Evolutionary conservation across 352 stramenopile species (phyloP).

Genomic region (Phytophthora cajani): DNA sequence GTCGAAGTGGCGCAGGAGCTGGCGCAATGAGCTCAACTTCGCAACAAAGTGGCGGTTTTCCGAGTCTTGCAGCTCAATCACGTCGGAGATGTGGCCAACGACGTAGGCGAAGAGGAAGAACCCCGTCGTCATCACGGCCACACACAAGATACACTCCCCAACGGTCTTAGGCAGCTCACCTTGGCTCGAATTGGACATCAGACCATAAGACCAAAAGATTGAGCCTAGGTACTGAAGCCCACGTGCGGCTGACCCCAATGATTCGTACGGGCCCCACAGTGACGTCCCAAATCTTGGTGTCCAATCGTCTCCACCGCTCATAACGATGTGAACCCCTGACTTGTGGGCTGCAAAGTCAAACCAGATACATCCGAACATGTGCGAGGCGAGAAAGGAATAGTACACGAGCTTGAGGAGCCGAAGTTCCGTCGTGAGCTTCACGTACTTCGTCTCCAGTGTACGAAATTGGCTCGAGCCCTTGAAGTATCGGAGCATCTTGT

Average conservation of each 20-base stretch:
- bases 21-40: slow-evolving; percentile 61
- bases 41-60: slow-evolving; percentile 67
- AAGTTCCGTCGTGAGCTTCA: slow-evolving; percentile 59
- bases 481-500: slow-evolving; percentile 65
- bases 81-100: slow-evolving; percentile 63
- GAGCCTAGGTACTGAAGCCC: slow-evolving; percentile 57
- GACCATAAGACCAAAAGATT: slow-evolving; percentile 62
- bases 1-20: slow-evolving; percentile 59
- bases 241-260: slow-evolving; percentile 25
- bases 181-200: slow-evolving; percentile 64
- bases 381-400: slow-evolving; percentile 59
- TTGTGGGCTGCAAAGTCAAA: slow-evolving; percentile 66
- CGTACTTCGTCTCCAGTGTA: slow-evolving; percentile 57
- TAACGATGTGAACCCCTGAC: slow-evolving; percentile 42
- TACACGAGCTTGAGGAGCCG: slow-evolving; percentile 62
- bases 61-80: slow-evolving; percentile 64
- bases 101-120: slow-evolving; percentile 74
- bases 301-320: slow-evolving; percentile 23
- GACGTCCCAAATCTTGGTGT: slow-evolving; percentile 38
- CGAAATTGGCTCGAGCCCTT: slow-evolving; percentile 56
- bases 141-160: slow-evolving; percentile 60
- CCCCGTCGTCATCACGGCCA: slow-evolving; percentile 60
- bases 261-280: slow-evolving; percentile 36
- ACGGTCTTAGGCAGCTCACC: slow-evolving; percentile 59
- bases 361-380: slow-evolving; percentile 66